Percentiles rank a stretch among this genome's conserved stretches.
phyloP scores from a whole-genome alignment of 257 asterid genomes.

The Anisodus acutangulus region DNA sequence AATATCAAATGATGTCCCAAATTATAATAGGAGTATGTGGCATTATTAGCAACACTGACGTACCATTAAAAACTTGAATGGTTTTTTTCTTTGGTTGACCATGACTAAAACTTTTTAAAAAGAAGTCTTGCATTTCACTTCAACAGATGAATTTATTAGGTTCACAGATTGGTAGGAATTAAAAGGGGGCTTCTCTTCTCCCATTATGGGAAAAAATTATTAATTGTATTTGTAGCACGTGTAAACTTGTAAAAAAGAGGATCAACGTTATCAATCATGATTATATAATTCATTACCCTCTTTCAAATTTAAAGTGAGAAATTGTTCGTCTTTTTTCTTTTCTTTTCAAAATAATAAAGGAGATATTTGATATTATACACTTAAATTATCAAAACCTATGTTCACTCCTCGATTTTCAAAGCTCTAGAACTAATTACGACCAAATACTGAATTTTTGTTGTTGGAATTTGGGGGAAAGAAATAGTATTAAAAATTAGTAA shows the following conservation, averaged over 20 bases:
- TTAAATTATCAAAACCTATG: not conserved
- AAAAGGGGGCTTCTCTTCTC: not conserved
- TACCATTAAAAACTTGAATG: not conserved
- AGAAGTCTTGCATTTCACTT: not conserved
- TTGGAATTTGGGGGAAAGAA: not conserved
- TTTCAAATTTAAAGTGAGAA: not conserved
- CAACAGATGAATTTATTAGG: not conserved
- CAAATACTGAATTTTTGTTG: not conserved
- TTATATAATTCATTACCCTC: not conserved
- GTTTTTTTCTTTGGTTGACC: not conserved
- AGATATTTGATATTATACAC: not conserved
- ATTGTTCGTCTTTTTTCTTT: not conserved
- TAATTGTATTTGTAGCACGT: conserved; percentile 1
- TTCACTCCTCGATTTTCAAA: not conserved
- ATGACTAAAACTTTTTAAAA: not conserved
- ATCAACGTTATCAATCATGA: not conserved
- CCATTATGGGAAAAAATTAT: not conserved
- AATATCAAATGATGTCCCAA: not conserved
- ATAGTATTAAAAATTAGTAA: not conserved
- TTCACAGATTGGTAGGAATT: not conserved
- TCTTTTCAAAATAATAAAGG: too few relatives aligned
- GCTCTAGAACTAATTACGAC: not conserved
- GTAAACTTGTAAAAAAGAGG: not conserved
- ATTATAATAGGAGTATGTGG: not conserved
- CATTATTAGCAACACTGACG: not conserved